These are phyloP conservation scores for Populus hybrid DNA, from an alignment of 441 rosid species.

Conservation along the genomic window DNA sequence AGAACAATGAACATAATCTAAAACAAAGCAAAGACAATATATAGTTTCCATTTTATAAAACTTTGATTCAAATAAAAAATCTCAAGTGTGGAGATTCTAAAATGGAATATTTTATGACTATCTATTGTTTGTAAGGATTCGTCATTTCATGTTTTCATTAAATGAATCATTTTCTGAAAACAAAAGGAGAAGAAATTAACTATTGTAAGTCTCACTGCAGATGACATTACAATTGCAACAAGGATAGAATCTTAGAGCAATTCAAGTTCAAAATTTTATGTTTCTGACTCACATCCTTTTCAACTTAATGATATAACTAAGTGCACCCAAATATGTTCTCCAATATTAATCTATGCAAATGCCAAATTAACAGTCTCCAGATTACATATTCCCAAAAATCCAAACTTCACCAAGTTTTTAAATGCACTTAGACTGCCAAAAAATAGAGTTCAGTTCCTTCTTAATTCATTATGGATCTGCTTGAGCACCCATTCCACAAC, in stretches of 20 bases:
- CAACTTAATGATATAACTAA: not conserved
- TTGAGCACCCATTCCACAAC: not conserved
- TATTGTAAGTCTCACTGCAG: not conserved
- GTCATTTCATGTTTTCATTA: not conserved
- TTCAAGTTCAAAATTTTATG: not conserved
- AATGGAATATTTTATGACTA: not conserved
- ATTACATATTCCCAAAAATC: slow-evolving; percentile 3
- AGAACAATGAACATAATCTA: no score
- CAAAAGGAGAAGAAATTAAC: not conserved
- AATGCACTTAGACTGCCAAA: not conserved
- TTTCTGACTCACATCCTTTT: not conserved
- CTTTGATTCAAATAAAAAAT: not conserved
- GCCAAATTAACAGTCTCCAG: slow-evolving; percentile 4
- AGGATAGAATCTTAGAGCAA: not conserved
- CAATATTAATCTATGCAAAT: not conserved
- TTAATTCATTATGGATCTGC: not conserved
- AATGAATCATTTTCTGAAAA: not conserved
- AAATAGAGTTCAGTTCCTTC: not conserved
- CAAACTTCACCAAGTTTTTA: not conserved
- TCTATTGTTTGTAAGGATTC: not conserved
- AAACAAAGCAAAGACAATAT: no score
- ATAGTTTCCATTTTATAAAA: not conserved
- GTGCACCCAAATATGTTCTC: not conserved
- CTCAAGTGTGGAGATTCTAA: not conserved
- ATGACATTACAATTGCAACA: not conserved